A percentile compares a stretch with the other conserved stretches of the same genome.
These are phyloP conservation scores for Fusarium musae DNA, from an alignment of 2,329 filamentous ascomycete species.

Conservation along the genomic window DNA sequence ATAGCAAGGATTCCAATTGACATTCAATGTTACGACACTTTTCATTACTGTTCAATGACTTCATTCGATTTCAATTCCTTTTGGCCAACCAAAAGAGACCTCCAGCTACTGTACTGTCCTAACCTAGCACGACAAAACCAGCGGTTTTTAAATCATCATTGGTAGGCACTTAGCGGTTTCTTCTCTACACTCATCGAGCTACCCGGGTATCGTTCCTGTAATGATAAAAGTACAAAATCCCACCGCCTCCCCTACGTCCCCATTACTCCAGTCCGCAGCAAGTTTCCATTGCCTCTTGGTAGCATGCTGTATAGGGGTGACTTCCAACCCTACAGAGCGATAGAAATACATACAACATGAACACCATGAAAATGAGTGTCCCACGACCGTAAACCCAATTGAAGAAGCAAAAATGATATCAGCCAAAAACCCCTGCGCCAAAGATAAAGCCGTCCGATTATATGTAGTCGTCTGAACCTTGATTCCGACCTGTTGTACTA, in stretches of 20 bases:
- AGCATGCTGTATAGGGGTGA: slow-evolving; percentile 15
- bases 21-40: not conserved
- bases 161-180: slow-evolving; percentile 35
- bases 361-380: slow-evolving; percentile 7
- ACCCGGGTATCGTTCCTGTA: slow-evolving; percentile 46
- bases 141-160: slow-evolving; percentile 9
- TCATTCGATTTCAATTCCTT: slow-evolving; percentile 9
- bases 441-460: slow-evolving; percentile 42
- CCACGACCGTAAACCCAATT: slow-evolving; percentile 3
- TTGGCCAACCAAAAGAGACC: not conserved
- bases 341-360: slow-evolving; percentile 38
- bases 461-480: slow-evolving; percentile 34
- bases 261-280: slow-evolving; percentile 3
- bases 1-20: not conserved
- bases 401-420: slow-evolving; percentile 1
- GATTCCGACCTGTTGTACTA: slow-evolving; percentile 24
- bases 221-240: slow-evolving; percentile 44
- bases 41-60: not conserved
- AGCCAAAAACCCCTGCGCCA: slow-evolving; percentile 39
- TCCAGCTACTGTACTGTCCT: not conserved
- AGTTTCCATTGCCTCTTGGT: slow-evolving; percentile 11
- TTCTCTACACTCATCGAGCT: slow-evolving; percentile 25
- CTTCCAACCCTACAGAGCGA: slow-evolving; percentile 10
- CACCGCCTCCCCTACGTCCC: slow-evolving; percentile 12
- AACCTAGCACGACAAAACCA: not conserved